Conservation (phyloP, 306 rosid species). For the Citrullus amarus region DNA sequence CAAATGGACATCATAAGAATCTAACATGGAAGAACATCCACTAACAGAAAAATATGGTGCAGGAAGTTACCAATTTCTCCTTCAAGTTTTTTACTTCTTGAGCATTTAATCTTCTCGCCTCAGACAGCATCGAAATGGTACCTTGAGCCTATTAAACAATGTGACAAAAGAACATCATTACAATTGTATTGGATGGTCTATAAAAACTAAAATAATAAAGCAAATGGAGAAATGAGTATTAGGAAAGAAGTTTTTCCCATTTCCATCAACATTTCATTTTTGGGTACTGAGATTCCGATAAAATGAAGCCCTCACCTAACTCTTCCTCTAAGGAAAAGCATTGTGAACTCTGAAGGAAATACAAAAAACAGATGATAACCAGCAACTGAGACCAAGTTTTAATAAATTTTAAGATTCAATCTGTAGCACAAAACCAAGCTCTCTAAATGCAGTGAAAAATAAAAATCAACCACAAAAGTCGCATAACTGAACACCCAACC, state of each 20-base stretch:
- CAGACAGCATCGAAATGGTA: conserved; percentile 51
- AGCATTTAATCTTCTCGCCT: conserved; percentile 51
- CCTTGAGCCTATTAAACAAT: conserved; percentile 44
- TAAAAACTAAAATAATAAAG: background rate
- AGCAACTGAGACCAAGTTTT: background rate
- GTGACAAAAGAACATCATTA: background rate
- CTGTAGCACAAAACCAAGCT: background rate
- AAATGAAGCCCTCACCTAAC: background rate
- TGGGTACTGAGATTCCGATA: background rate
- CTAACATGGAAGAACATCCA: conserved; percentile 1
- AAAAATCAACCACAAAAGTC: background rate
- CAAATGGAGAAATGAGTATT: background rate
- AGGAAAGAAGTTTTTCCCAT: background rate
- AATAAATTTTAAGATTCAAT: background rate
- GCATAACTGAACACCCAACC: background rate
- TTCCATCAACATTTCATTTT: background rate
- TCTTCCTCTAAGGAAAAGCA: background rate
- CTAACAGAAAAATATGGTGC: conserved; percentile 1
- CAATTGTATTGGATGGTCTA: background rate
- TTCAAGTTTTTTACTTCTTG: conserved; percentile 41
- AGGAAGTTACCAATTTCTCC: conserved; percentile 46
- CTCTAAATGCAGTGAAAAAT: background rate
- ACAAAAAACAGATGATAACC: background rate
- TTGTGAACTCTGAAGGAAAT: background rate
- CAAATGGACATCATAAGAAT: background rate